Evolutionary conservation across 2,329 filamentous ascomycete species (phyloP).

Genomic region (Colletotrichum tabaci): DNA sequence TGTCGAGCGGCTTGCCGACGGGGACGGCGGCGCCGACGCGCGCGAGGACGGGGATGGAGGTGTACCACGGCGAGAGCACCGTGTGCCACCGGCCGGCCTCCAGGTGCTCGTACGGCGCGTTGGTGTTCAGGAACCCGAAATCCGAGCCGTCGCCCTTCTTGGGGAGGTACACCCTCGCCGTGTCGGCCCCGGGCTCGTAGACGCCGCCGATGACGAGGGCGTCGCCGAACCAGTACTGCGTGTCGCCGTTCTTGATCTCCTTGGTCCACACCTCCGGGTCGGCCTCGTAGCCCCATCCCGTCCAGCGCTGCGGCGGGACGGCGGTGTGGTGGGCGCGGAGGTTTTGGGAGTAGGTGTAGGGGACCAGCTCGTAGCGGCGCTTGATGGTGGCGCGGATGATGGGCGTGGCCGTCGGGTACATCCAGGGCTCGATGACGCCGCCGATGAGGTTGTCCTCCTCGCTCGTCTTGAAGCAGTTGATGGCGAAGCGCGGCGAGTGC

Average conservation of each 20-base stretch:
- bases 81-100: slow-evolving; percentile 58
- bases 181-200: slow-evolving; percentile 70
- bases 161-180: slow-evolving; percentile 75
- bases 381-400: slow-evolving; percentile 76
- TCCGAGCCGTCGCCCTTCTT: slow-evolving; percentile 63
- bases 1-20: slow-evolving; percentile 55
- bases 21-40: slow-evolving; percentile 58
- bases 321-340: slow-evolving; percentile 74
- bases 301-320: slow-evolving; percentile 78
- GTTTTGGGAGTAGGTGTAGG: slow-evolving; percentile 78
- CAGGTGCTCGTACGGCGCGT: slow-evolving; percentile 72
- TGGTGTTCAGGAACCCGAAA: slow-evolving; percentile 74
- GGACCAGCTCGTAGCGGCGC: slow-evolving; percentile 79
- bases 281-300: slow-evolving; percentile 79
- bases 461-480: slow-evolving; percentile 84
- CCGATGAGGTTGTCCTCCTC: slow-evolving; percentile 76
- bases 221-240: slow-evolving; percentile 82
- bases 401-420: slow-evolving; percentile 78
- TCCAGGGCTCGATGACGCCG: slow-evolving; percentile 84
- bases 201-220: slow-evolving; percentile 77
- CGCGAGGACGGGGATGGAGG: slow-evolving; percentile 57
- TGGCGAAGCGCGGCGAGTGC: slow-evolving; percentile 79
- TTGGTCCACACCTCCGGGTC: slow-evolving; percentile 78
- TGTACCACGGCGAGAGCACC: slow-evolving; percentile 59
- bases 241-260: slow-evolving; percentile 73